Base-by-base conservation (phyloP, 805 yeast species). In the Suhomyces sp. region DNA sequence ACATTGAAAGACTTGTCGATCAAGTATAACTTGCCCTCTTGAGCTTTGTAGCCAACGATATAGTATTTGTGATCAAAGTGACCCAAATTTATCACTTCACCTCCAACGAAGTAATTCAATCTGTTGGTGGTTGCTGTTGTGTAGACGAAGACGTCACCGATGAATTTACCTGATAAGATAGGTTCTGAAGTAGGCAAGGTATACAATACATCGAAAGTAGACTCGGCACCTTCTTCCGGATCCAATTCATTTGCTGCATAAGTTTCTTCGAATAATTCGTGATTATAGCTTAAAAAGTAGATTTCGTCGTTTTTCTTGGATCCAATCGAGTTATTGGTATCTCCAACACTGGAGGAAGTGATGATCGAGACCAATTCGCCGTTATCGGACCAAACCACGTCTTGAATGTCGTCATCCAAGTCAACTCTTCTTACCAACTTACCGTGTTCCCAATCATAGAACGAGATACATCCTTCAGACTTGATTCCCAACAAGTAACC, bases 391-490 rank as follows among this genome's bases (percentile, higher is more conserved):
- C 99, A 94, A 50, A 87, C 76, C 37, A 94, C 86, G 59, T 87
- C 91, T 44, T 74, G 79, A 15, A 91, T 90, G 56, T 88, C 91
- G 51, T 73, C 78, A 37, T 75, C 78, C 51, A 93, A 91, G 66
- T 91, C 97, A 47, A 94, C 86, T 66, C 96, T 82, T 72, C 97
- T 84, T 1, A 93, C 96, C 54, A 92, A 73, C 49, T 75, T 69
- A 57, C 96, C 96, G 44, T 86, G 71, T 58, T 88, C 96, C 99
- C 99, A 94, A 66, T 92, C 97, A 68, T 86, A 93, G 66, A 94
- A 89, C 19, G 89, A 84, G 49, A 92, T 81, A 65, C 89, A 89
- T 1, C 91, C 94, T 53, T 84, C 92, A 22, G 91, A 85, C 66
- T 86, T 87, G 44, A 89, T 83, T 55, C 96, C 96, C 47, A 94